These are phyloP conservation scores for Auricularia sp. DNA, from an alignment of 768 basidiomycete species.

Conservation along the genomic window DNA sequence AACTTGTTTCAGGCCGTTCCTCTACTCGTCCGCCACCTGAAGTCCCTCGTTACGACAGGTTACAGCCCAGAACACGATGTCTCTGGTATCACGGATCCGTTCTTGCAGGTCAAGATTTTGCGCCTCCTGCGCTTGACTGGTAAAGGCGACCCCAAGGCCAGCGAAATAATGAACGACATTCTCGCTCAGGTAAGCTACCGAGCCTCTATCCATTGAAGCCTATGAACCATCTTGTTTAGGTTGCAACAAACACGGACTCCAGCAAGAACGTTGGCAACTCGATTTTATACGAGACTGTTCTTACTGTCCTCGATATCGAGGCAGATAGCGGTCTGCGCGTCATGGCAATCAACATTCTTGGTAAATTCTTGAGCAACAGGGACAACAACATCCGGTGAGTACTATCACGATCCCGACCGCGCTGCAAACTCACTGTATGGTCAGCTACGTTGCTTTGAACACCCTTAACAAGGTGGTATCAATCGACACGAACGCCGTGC, in stretches of 20 bases:
- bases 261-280: slow-evolving; percentile 98
- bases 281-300: slow-evolving; percentile 93
- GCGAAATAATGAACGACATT: slow-evolving; percentile 97
- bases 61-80: slow-evolving; percentile 99
- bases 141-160: slow-evolving; percentile 71
- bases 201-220: not conserved
- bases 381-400: slow-evolving; percentile 96
- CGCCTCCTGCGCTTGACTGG: slow-evolving; percentile 85
- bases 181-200: slow-evolving; percentile 63
- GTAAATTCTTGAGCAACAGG: slow-evolving; percentile 93
- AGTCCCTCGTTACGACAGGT: slow-evolving; percentile 88
- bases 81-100: slow-evolving; percentile 96
- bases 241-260: slow-evolving; percentile 98
- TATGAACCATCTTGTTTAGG: slow-evolving; percentile 32
- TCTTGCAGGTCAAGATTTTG: slow-evolving; percentile 87
- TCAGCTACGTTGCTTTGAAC: slow-evolving; percentile 92
- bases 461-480: slow-evolving; percentile 97
- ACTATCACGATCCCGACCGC: not conserved
- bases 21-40: slow-evolving; percentile 87
- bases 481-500: slow-evolving; percentile 96
- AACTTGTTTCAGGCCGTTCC: slow-evolving; percentile 63
- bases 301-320: slow-evolving; percentile 94
- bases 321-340: slow-evolving; percentile 92
- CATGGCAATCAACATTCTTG: slow-evolving; percentile 99
- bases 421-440: not conserved